Conservation (phyloP, 148 eudicot species). For the Simmondsia chinensis region DNA sequence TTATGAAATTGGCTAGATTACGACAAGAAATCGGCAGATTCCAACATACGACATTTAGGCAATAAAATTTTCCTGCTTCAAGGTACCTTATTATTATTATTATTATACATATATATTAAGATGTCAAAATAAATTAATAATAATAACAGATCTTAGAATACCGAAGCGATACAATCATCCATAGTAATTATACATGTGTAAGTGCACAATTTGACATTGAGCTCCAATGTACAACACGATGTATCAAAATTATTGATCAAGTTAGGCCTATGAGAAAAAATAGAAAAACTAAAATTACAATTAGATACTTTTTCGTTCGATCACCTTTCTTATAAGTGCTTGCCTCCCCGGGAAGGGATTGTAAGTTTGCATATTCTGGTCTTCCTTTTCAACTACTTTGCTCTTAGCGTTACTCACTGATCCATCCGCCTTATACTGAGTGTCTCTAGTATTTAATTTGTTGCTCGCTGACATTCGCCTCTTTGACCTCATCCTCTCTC, state of each 20-base stretch:
- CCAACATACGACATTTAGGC: neutral
- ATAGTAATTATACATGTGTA: too few relatives aligned
- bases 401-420: neutral
- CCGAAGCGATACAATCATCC: too few relatives aligned
- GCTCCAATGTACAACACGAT: too few relatives aligned
- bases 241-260: too few relatives aligned
- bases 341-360: slow-evolving; percentile 72
- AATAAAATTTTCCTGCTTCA: neutral
- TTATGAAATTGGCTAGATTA: neutral
- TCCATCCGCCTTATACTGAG: too few relatives aligned
- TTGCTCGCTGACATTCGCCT: too few relatives aligned
- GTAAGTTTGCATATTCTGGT: slow-evolving; percentile 2
- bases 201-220: too few relatives aligned
- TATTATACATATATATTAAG: too few relatives aligned
- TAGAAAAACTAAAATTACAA: neutral
- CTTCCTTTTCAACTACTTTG: slow-evolving; percentile 1
- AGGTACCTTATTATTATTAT: too few relatives aligned
- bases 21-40: neutral
- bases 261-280: neutral
- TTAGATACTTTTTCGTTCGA: slow-evolving; percentile 12
- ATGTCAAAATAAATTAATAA: too few relatives aligned
- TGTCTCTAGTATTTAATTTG: too few relatives aligned
- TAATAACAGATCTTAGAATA: too few relatives aligned
- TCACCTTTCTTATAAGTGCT: slow-evolving; percentile 36
- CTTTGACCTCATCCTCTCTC: slow-evolving; percentile 43